Conservation (phyloP, 1,284 basidiomycete genomes). For the Marasmius tenuissimus region DNA sequence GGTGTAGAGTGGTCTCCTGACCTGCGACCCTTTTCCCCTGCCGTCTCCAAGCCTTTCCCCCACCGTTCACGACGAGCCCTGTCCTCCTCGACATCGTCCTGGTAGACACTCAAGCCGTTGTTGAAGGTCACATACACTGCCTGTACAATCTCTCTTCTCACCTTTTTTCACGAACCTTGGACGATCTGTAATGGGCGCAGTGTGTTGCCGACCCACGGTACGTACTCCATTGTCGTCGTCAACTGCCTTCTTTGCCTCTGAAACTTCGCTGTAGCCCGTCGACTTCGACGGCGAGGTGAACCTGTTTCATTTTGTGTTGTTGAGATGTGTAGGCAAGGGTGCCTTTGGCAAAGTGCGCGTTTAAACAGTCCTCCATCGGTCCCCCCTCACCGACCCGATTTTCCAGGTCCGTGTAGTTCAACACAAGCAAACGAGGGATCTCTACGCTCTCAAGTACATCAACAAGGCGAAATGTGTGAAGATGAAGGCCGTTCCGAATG, state of each 20-base stretch:
- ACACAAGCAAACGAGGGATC: constrained; percentile 93
- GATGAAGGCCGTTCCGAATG: constrained; percentile 97
- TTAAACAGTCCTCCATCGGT: constrained; percentile 5
- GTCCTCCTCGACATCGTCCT: not conserved
- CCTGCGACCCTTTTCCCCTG: not conserved
- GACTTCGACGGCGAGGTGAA: constrained; percentile 98
- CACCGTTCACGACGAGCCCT: not conserved
- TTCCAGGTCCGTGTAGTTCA: constrained; percentile 93
- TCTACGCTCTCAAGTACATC: constrained; percentile 99
- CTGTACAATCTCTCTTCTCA: not conserved
- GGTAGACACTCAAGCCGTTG: not conserved
- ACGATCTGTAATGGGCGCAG: constrained; percentile 65
- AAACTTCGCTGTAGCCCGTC: constrained; percentile 66
- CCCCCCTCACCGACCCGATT: constrained; percentile 9
- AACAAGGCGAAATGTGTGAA: constrained; percentile 98
- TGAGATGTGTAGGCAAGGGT: constrained; percentile 95
- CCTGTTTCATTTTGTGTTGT: constrained; percentile 94
- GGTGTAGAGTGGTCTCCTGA: not conserved
- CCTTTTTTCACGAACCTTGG: not conserved
- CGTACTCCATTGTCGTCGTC: constrained; percentile 15
- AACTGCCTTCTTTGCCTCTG: not conserved
- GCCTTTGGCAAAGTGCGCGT: constrained; percentile 91
- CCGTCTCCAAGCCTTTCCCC: not conserved
- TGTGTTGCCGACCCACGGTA: constrained; percentile 83
- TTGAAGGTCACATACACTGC: not conserved